phyloP scores from a whole-genome alignment of 2,329 filamentous ascomycete species.

The Sporothrix mexicana region DNA sequence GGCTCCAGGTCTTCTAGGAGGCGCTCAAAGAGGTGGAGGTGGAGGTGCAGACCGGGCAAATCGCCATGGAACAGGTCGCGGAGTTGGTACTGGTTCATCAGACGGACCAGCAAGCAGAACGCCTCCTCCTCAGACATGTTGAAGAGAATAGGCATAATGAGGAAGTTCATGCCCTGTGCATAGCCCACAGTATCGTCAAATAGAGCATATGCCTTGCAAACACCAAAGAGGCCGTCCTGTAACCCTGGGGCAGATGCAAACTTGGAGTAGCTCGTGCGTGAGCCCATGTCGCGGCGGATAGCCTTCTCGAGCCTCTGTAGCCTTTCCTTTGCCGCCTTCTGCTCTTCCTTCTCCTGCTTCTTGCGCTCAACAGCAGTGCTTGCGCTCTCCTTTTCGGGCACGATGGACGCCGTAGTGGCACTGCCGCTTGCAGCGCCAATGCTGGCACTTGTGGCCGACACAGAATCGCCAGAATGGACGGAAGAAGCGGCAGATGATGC shows the following conservation, averaged over 20 bases:
- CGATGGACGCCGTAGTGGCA: background rate
- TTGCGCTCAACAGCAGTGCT: slow-evolving; percentile 71
- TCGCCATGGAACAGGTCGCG: slow-evolving; percentile 93
- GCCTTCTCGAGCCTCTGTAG: slow-evolving; percentile 86
- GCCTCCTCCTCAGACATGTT: slow-evolving; percentile 99
- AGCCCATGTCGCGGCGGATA: slow-evolving; percentile 88
- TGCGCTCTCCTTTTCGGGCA: slow-evolving; percentile 65
- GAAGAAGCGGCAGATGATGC: slow-evolving; percentile 83
- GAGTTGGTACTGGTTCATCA: slow-evolving; percentile 96
- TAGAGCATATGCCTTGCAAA: slow-evolving; percentile 96
- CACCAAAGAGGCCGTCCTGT: slow-evolving; percentile 90
- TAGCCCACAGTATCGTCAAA: slow-evolving; percentile 96
- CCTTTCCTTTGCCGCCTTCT: too few relatives aligned
- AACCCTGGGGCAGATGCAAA: slow-evolving; percentile 89
- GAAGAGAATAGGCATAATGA: slow-evolving; percentile 94
- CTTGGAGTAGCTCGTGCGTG: slow-evolving; percentile 94
- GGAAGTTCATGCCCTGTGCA: slow-evolving; percentile 98
- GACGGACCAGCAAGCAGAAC: slow-evolving; percentile 86
- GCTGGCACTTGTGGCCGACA: slow-evolving; percentile 22
- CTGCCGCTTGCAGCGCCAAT: slow-evolving; percentile 44
- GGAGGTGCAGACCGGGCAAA: slow-evolving; percentile 94
- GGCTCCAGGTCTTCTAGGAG: slow-evolving; percentile 93
- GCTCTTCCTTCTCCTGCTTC: slow-evolving; percentile 81
- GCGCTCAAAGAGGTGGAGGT: slow-evolving; percentile 93
- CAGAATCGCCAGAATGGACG: slow-evolving; percentile 77